A percentile compares a stretch with the other conserved stretches of the same genome.
Conservation (phyloP, 305 asterid species). For the Stenogyne calaminthoides region DNA sequence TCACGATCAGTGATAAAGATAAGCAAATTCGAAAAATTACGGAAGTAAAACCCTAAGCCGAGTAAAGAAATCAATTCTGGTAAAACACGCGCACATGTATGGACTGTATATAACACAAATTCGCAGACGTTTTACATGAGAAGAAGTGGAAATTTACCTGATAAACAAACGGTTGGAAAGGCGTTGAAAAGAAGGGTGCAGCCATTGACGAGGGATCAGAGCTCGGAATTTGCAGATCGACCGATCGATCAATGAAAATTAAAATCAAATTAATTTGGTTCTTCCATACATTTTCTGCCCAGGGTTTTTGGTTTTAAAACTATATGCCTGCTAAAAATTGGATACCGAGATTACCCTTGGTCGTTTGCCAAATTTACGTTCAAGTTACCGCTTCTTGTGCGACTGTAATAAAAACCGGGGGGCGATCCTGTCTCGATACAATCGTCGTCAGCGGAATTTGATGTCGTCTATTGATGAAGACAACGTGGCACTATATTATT, state of each 20-base stretch:
- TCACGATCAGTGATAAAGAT: neutral
- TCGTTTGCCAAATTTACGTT: neutral
- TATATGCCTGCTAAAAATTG: neutral
- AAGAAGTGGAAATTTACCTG: conserved; percentile 58
- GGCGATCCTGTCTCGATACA: conserved; percentile 14
- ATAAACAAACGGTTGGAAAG: conserved; percentile 95
- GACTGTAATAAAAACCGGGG: neutral
- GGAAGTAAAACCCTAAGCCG: conserved; percentile 35
- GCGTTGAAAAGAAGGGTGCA: conserved; percentile 93
- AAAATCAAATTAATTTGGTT: conserved; percentile 17
- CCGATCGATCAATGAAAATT: conserved; percentile 5
- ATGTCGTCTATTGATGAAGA: neutral
- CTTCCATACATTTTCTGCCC: conserved; percentile 14
- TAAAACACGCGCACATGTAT: neutral
- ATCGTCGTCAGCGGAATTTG: neutral
- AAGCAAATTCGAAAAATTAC: conserved; percentile 1
- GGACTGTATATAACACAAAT: neutral
- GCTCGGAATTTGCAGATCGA: conserved; percentile 48
- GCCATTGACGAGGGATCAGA: conserved; percentile 64
- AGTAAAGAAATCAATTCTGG: conserved; percentile 9
- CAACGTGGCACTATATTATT: conserved; percentile 39
- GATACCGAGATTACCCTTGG: conserved; percentile 21
- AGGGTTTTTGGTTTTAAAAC: conserved; percentile 35
- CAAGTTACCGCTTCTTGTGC: neutral
- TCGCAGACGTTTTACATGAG: neutral